Base-by-base conservation (phyloP, 148 eudicot genomes). In the Rhododendron vialii region DNA sequence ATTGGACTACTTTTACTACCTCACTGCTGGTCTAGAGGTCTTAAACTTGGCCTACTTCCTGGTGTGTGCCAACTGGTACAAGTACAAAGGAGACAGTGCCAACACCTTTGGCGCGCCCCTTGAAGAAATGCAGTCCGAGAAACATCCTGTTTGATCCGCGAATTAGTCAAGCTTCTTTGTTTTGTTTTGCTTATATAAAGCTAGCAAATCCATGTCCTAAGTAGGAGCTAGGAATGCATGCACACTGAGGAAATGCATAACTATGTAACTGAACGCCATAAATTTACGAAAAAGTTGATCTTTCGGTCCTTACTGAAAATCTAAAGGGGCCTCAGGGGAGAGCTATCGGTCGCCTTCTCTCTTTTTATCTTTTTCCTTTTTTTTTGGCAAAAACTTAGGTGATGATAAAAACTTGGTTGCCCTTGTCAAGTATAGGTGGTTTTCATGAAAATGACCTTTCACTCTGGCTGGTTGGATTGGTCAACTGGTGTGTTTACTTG, bases 21-120 rank as follows among this genome's bases (percentile, higher is more conserved):
- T 92, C 3, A 50, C 89, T 88, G 94, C 94, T 53, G 93, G 79
- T 50, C 35, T 95, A 57, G 88, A 88, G 86, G 57, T 91, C 26
- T 17, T 90, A 0, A 93, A 95, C 69, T 83, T 95, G 18, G 65
- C 81, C 4, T 91, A 91, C 53, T 95, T 93, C 78, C 18, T 95
- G 41, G 86, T 89, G 28, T 90, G 91, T 78, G 94, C 98, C 3
- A 92, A 87, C 75, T 93, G 98, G 98, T 95, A 93, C 77, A 93
- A 89, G 85, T 95, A 93, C 86, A 92, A 91, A 85, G 93, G 88
- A 18, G 80, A 48, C 51, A 75, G 50, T 11, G 55, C 12, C 9
- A 53, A 48, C 33, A 59, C 35, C 41, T 4, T n/a, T 81, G 86
- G 78, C 24, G 87, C 43, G 80, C 59, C 47, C 3, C 53, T 30